phyloP scores from a whole-genome alignment of 1,284 basidiomycete species.

The Ceratobasidium sp. region DNA sequence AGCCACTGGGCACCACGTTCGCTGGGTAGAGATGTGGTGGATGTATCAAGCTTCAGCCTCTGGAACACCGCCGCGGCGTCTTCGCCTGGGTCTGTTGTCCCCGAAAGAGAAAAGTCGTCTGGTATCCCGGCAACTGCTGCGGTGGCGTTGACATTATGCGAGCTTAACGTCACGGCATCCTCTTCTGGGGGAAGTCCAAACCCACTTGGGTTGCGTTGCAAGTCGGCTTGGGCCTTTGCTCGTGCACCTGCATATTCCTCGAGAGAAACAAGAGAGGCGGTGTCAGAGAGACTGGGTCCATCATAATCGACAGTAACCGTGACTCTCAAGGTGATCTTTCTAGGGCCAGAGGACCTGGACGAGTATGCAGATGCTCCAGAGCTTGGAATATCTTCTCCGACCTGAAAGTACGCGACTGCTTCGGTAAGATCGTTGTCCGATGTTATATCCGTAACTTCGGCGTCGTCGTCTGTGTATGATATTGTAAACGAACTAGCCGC shows the following conservation, averaged over 20 bases:
- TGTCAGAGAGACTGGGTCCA: conserved; percentile 88
- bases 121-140: conserved; percentile 30
- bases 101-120: conserved; percentile 35
- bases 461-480: conserved; percentile 86
- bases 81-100: conserved; percentile 18
- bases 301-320: conserved; percentile 85
- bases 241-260: conserved; percentile 62
- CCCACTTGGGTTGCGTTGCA: conserved; percentile 25
- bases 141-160: conserved; percentile 45
- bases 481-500: conserved; percentile 71
- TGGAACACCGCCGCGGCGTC: conserved; percentile 59
- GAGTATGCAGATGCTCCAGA: conserved; percentile 75
- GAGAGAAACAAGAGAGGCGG: conserved; percentile 75
- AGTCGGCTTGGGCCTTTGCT: conserved; percentile 19
- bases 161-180: conserved; percentile 58
- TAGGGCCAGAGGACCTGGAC: conserved; percentile 57
- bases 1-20: conserved; percentile 82
- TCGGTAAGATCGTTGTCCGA: conserved; percentile 79
- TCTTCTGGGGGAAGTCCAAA: conserved; percentile 56
- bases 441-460: conserved; percentile 71
- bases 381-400: conserved; percentile 66
- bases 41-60: conserved; percentile 59
- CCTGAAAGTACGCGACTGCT: conserved; percentile 83
- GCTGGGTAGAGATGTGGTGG: conserved; percentile 44
- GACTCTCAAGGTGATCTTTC: conserved; percentile 77